phyloP scores from a whole-genome alignment of 352 stramenopile species.

The Hyaloperonospora arabidopsidis region DNA sequence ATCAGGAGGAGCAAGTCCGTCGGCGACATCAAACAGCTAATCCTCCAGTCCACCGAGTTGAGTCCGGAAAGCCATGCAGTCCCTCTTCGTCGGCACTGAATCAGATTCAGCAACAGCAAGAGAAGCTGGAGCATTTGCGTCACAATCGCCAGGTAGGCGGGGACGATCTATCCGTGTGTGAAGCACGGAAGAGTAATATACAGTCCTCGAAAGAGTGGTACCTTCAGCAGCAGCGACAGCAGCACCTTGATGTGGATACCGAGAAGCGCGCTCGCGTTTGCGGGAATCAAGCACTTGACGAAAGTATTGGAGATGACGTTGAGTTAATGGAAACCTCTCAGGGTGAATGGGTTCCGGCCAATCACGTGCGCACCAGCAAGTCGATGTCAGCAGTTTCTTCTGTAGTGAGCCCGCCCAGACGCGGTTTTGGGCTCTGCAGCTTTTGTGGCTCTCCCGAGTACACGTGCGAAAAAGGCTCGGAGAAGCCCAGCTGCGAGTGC shows the following conservation, averaged over 20 bases:
- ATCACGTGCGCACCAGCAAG: constrained; percentile 13
- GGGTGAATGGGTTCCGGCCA: constrained; percentile 55
- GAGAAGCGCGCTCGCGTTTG: constrained; percentile 9
- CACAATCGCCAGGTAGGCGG: constrained; percentile 23
- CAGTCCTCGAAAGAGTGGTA: constrained; percentile 36
- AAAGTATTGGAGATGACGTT: constrained; percentile 35
- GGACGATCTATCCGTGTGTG: constrained; percentile 19
- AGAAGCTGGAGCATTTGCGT: constrained; percentile 20
- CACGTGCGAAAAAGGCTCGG: constrained; percentile 32
- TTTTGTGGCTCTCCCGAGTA: constrained; percentile 39
- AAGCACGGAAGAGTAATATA: constrained; percentile 9
- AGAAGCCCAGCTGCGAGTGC: constrained; percentile 44
- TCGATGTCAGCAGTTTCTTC: constrained; percentile 10
- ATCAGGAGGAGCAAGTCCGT: constrained; percentile 26
- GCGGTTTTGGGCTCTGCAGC: constrained; percentile 28
- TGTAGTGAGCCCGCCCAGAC: constrained; percentile 17
- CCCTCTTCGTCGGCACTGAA: constrained; percentile 18
- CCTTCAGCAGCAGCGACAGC: constrained; percentile 30
- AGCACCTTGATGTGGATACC: constrained; percentile 24
- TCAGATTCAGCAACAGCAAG: constrained; percentile 30
- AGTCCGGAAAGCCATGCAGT: constrained; percentile 9
- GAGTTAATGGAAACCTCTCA: constrained; percentile 55
- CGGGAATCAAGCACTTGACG: constrained; percentile 24
- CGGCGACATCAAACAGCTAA: constrained; percentile 19
- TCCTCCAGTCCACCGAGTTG: constrained; percentile 5